Evolutionary conservation across 1,139 yeast genomes (phyloP).

Genomic region (Saccharomyces hybrid): DNA sequence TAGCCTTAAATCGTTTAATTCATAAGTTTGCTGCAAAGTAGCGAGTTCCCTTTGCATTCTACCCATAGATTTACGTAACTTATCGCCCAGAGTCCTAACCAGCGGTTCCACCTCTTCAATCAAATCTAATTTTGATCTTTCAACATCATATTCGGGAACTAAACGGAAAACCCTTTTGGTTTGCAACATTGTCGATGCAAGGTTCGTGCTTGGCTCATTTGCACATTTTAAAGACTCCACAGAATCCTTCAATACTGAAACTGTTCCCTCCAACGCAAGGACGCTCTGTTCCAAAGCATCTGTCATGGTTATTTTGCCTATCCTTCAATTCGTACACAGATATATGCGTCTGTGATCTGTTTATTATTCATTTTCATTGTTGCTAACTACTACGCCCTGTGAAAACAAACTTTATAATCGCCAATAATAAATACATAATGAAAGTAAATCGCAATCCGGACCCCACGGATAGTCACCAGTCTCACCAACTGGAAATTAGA

Average conservation of each 20-base stretch:
- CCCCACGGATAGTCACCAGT: neutral
- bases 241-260: conserved; percentile 15
- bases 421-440: neutral
- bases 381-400: neutral
- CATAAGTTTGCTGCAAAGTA: conserved; percentile 30
- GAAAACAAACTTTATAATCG: neutral
- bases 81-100: conserved; percentile 31
- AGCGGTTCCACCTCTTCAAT: conserved; percentile 34
- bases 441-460: neutral
- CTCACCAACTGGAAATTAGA: neutral
- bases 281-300: conserved; percentile 21
- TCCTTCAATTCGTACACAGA: neutral
- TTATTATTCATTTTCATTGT: neutral
- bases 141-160: conserved; percentile 36
- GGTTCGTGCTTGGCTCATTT: conserved; percentile 15
- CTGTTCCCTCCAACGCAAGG: conserved; percentile 16
- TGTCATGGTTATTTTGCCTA: conserved; percentile 10
- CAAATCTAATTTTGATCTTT: conserved; percentile 31
- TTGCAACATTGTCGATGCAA: conserved; percentile 22
- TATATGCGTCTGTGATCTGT: neutral
- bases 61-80: conserved; percentile 34
- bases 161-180: conserved; percentile 32
- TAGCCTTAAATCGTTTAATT: conserved; percentile 31
- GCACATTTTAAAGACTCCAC: conserved; percentile 14
- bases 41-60: conserved; percentile 32